Evolutionary conservation across 768 basidiomycete species (phyloP), one percentile per base, ranked within the genome.

Genomic region (Lentinula sp.): DNA sequence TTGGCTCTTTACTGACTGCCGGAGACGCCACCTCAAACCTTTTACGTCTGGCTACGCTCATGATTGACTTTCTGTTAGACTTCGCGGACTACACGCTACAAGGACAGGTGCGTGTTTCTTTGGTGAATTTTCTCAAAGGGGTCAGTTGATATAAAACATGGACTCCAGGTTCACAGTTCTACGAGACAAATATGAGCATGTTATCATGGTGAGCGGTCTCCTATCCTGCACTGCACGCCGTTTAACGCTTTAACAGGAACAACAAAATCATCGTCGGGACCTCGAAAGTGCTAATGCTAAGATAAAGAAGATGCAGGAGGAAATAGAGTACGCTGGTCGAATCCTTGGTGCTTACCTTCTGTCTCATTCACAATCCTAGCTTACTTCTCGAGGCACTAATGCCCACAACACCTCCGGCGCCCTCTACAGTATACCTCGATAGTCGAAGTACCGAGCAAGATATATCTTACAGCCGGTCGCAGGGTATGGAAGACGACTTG

Each of bases 121-220:
- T 53, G 51, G 16, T 11, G 4, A 51, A 28, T 6, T 10, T 37
- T 37, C 2, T 11, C 8, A 10, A 9, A 31, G 5, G 57, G 21
- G 37, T 9, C 16, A 16, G 34, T 15, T 42, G 7, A 57, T 10
- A 31, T 34, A 6, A 37, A 10, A 31, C 21, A 45, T 57, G 45
- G 40, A 62, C n/a, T 34, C 7, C 62, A 82, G 81, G 66, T 82
- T 79, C 66, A 77, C 79, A 53, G 66, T 68, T 39, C 70, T 80
- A 67, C 71, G 78, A 45, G 78, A 80, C 61, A 76, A 72, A 63
- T 82, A 78, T 58, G 80, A 81, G 45, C 74, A 73, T 55, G 77
- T 78, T 15, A 74, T 70, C 13, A 63, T 69, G 46, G 81, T 80
- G 64, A 43, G 78, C 74, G 2, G 43, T 11, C 8, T 48, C 8